Evolutionary conservation across 129 eudicot species (phyloP).

Genomic region (Escallonia herrerae): DNA sequence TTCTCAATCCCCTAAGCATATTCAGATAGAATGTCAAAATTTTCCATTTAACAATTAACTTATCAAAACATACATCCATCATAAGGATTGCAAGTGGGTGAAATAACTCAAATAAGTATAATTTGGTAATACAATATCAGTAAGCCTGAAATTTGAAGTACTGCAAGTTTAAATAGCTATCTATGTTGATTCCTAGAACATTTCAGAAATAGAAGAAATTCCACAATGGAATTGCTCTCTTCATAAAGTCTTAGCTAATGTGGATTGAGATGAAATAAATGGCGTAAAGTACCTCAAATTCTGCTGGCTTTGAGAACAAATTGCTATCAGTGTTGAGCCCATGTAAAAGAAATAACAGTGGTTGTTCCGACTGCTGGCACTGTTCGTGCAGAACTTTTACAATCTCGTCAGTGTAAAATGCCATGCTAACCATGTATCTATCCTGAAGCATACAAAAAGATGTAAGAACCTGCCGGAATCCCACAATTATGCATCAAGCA

Average conservation of each 20-base stretch:
- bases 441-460: constrained; percentile 45
- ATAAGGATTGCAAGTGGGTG: neutral
- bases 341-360: constrained; percentile 79
- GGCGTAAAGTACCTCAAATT: constrained; percentile 53
- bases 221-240: neutral
- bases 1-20: too few species aligned
- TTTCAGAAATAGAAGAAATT: neutral
- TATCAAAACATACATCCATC: neutral
- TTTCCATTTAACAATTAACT: neutral
- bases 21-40: too few species aligned
- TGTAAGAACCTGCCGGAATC: constrained; percentile 3
- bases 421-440: constrained; percentile 58
- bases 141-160: too few species aligned
- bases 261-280: neutral
- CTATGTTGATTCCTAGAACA: too few species aligned
- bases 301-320: constrained; percentile 84
- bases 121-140: too few species aligned
- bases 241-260: neutral
- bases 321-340: constrained; percentile 94
- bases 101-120: too few species aligned
- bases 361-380: constrained; percentile 47
- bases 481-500: neutral
- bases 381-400: constrained; percentile 42
- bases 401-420: constrained; percentile 65
- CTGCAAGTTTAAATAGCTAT: too few species aligned